phyloP scores from a whole-genome alignment of 805 yeast genomes.

The Metschnikowia bowlesiae region DNA sequence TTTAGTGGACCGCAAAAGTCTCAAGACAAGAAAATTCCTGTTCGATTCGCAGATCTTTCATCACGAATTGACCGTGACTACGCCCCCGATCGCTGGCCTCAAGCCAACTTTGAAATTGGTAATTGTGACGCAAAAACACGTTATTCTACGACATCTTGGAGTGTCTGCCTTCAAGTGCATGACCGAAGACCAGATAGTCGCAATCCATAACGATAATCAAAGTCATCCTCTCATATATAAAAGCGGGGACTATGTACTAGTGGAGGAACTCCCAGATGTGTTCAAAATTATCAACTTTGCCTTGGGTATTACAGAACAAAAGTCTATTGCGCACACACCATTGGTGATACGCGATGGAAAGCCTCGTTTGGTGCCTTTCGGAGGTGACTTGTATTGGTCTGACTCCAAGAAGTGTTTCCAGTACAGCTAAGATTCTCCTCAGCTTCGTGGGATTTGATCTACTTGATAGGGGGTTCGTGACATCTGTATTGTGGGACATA shows the following conservation, averaged over 20 bases:
- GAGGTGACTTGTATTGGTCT: neutral
- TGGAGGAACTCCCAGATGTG: conserved; percentile 10
- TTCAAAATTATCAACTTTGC: conserved; percentile 7
- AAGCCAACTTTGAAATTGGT: neutral
- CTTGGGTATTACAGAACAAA: neutral
- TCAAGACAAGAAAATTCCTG: neutral
- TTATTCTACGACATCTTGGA: conserved; percentile 4
- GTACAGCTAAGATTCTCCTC: neutral
- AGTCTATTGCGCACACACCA: neutral
- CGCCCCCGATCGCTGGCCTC: neutral
- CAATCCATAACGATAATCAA: conserved; percentile 13
- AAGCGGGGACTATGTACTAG: conserved; percentile 6
- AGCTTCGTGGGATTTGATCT: neutral
- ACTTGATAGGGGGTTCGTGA: neutral
- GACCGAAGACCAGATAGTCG: conserved; percentile 1
- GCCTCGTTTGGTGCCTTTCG: conserved; percentile 2
- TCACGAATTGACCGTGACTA: neutral
- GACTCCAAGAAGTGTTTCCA: neutral
- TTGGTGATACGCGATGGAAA: neutral
- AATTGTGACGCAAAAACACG: conserved; percentile 8
- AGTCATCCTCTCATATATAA: conserved; percentile 12
- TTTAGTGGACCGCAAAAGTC: neutral
- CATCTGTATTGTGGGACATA: neutral
- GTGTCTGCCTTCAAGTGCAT: neutral
- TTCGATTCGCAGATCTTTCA: conserved; percentile 4